phyloP scores from a whole-genome alignment of 805 yeast species.

The Torulaspora microellipsoides region DNA sequence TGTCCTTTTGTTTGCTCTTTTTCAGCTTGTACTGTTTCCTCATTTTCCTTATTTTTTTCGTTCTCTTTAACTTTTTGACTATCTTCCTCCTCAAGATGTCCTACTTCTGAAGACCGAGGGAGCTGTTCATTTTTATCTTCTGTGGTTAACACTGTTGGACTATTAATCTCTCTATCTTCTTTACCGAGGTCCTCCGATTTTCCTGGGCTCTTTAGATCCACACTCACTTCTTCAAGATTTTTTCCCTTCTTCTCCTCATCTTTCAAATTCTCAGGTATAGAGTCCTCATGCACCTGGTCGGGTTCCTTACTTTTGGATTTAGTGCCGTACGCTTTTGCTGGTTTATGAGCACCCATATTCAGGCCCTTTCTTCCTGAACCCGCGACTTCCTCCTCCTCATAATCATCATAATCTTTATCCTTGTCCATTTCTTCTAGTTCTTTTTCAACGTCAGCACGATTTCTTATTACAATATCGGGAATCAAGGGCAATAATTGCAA shows the following conservation, averaged over 20 bases:
- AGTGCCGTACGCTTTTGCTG: conserved; percentile 15
- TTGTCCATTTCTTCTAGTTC: conserved; percentile 48
- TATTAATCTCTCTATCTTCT: too few relatives aligned
- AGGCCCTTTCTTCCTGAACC: conserved; percentile 36
- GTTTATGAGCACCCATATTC: conserved; percentile 35
- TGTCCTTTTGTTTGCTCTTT: conserved; percentile 20
- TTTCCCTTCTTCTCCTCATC: too few relatives aligned
- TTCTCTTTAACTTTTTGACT: conserved; percentile 27
- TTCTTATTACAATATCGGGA: conserved; percentile 81
- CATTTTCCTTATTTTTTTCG: conserved; percentile 29
- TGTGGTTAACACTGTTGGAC: too few relatives aligned
- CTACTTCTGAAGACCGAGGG: neutral
- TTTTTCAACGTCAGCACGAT: conserved; percentile 63
- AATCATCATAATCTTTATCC: conserved; percentile 37
- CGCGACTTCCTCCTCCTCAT: conserved; percentile 33
- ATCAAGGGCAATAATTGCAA: conserved; percentile 70
- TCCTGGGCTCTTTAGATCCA: too few relatives aligned
- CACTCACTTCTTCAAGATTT: too few relatives aligned
- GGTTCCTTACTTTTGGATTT: neutral
- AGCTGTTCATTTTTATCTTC: too few relatives aligned
- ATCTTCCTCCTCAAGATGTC: too few relatives aligned
- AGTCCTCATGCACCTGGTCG: neutral
- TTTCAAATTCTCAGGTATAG: neutral
- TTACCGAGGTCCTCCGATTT: too few relatives aligned
- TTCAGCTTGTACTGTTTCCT: conserved; percentile 32